A percentile compares a stretch with the other conserved stretches of the same genome.
phyloP scores from a whole-genome alignment of 176 grass and related monocot genomes.

The Thalia dealbata region DNA sequence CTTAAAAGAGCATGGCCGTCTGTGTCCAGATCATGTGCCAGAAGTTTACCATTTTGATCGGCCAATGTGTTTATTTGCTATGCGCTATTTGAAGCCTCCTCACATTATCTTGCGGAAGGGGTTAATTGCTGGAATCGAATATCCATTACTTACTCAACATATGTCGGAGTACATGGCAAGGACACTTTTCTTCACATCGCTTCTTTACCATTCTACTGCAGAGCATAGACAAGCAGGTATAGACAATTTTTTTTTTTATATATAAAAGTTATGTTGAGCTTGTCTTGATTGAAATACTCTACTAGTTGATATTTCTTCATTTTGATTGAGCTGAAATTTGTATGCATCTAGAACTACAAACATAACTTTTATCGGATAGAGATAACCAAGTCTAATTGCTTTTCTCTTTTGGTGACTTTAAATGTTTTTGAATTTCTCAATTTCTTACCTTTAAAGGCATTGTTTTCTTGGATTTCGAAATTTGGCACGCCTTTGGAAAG shows the following conservation, averaged over 20 bases:
- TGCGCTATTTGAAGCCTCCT: slow-evolving; percentile 75
- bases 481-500: not conserved
- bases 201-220: slow-evolving; percentile 53
- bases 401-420: not conserved
- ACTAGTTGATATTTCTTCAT: not conserved
- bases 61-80: slow-evolving; percentile 71
- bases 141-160: slow-evolving; percentile 75
- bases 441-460: not conserved
- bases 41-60: slow-evolving; percentile 94
- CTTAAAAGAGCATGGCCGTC: slow-evolving; percentile 45
- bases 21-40: slow-evolving; percentile 70
- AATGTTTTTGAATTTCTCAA: not conserved
- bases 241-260: not conserved
- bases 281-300: not conserved
- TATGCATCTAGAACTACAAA: not conserved
- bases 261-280: not conserved
- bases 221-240: slow-evolving; percentile 74
- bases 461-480: not conserved
- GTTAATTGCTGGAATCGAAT: slow-evolving; percentile 72
- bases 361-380: too few species aligned
- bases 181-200: slow-evolving; percentile 84
- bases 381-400: not conserved
- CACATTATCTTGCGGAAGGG: slow-evolving; percentile 95
- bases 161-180: slow-evolving; percentile 71
- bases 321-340: not conserved